These are phyloP conservation scores for Xylaria curta DNA, from an alignment of 495 filamentous ascomycete species.

Conservation along the genomic window DNA sequence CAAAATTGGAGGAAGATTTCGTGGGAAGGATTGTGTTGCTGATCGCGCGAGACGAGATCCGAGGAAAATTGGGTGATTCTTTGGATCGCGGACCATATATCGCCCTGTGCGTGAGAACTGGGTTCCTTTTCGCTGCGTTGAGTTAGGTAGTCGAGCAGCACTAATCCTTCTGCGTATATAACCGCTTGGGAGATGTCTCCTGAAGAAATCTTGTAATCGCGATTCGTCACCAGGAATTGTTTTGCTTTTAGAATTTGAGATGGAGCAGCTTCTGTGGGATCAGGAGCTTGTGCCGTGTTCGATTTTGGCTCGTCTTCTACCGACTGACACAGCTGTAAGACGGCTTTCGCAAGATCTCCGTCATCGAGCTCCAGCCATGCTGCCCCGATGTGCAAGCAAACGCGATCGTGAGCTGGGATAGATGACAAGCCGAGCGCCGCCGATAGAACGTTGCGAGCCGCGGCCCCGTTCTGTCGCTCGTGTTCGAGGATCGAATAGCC, in stretches of 20 bases:
- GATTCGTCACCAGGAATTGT: conserved; percentile 61
- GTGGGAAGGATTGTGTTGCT: conserved; percentile 40
- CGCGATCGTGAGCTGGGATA: conserved; percentile 26
- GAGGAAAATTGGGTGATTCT: conserved; percentile 46
- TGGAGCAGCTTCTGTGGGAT: conserved; percentile 16
- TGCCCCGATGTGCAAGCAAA: conserved; percentile 36
- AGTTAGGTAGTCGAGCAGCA: conserved; percentile 69
- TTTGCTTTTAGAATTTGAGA: conserved; percentile 61
- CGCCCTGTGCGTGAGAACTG: conserved; percentile 48
- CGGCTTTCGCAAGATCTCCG: conserved; percentile 52
- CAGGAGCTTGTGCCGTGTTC: conserved; percentile 12
- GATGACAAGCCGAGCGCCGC: conserved; percentile 44
- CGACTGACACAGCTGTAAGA: conserved; percentile 51
- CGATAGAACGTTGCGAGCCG: conserved; percentile 68
- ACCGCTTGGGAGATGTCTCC: conserved; percentile 51
- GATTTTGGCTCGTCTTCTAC: conserved; percentile 15
- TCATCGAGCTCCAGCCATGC: conserved; percentile 69
- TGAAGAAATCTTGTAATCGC: conserved; percentile 62
- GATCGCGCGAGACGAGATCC: conserved; percentile 44
- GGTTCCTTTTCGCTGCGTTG: conserved; percentile 40
- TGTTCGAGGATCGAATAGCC: conserved; percentile 77
- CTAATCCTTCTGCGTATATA: conserved; percentile 65
- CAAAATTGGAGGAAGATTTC: conserved; percentile 72
- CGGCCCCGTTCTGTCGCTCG: conserved; percentile 57
- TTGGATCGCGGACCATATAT: conserved; percentile 56